Percentiles rank a stretch among this genome's conserved stretches.
Evolutionary conservation across 441 rosid genomes (phyloP).

Genomic region (Codiaeum variegatum): DNA sequence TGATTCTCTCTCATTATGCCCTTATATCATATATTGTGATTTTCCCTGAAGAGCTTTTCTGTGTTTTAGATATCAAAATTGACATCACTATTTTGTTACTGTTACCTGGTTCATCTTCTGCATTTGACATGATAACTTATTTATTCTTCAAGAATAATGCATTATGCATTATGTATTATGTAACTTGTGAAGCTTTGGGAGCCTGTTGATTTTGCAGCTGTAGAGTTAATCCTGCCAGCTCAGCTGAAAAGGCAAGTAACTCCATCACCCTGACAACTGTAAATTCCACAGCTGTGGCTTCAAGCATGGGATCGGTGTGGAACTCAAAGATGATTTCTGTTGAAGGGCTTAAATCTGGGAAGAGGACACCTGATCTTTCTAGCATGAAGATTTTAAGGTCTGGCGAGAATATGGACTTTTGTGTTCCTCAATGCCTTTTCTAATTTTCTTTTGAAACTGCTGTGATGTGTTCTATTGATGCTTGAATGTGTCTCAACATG

Average conservation of each 20-base stretch:
- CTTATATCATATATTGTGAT: no score
- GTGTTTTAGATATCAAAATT: not conserved
- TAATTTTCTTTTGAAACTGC: conserved; percentile 7
- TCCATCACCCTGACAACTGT: conserved; percentile 18
- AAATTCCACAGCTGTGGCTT: conserved; percentile 30
- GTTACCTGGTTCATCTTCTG: conserved; percentile 15
- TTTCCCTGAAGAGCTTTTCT: not conserved
- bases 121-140: conserved; percentile 4
- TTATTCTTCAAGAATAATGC: not conserved
- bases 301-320: conserved; percentile 30
- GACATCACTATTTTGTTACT: not conserved
- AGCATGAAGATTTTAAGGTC: conserved; percentile 50
- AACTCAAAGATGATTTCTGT: conserved; percentile 33
- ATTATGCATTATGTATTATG: not conserved
- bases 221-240: conserved; percentile 35
- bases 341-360: conserved; percentile 45
- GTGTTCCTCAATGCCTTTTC: conserved; percentile 11
- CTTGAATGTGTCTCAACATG: conserved; percentile 24
- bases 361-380: conserved; percentile 43
- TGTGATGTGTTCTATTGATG: conserved; percentile 5
- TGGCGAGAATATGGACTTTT: conserved; percentile 12
- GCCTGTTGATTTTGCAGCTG: conserved; percentile 38
- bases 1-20: not conserved
- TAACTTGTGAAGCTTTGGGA: not conserved
- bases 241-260: conserved; percentile 36